Conservation (phyloP, 768 basidiomycete genomes). For the Lyophyllum shimeji region DNA sequence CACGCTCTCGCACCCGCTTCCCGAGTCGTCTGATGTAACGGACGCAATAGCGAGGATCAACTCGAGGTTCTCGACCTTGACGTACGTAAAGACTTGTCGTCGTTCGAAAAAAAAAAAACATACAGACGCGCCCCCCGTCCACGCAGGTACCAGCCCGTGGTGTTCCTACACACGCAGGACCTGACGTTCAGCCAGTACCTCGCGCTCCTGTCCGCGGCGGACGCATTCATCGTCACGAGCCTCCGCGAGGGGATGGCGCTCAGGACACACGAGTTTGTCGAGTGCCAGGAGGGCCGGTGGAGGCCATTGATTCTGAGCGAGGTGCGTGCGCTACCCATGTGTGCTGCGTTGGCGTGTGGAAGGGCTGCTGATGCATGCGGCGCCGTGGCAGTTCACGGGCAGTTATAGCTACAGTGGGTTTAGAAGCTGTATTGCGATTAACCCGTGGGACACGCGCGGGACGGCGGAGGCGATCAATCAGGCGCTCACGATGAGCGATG, state of each 20-base stretch:
- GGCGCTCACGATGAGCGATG: slow-evolving; percentile 76
- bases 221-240: slow-evolving; percentile 83
- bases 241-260: slow-evolving; percentile 89
- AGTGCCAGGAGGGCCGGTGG: slow-evolving; percentile 72
- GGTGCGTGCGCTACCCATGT: slow-evolving; percentile 37
- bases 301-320: slow-evolving; percentile 80
- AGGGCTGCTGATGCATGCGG: not conserved
- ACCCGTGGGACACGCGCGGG: slow-evolving; percentile 84
- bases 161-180: slow-evolving; percentile 84
- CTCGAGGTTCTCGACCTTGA: slow-evolving; percentile 78
- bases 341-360: not conserved
- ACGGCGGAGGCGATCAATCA: slow-evolving; percentile 52
- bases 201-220: slow-evolving; percentile 76
- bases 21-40: slow-evolving; percentile 54
- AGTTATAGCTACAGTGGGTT: slow-evolving; percentile 87
- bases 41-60: slow-evolving; percentile 82
- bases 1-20: slow-evolving; percentile 29
- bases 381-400: slow-evolving; percentile 68
- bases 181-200: slow-evolving; percentile 86
- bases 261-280: slow-evolving; percentile 80
- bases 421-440: slow-evolving; percentile 81
- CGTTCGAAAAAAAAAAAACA: too few relatives aligned
- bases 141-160: slow-evolving; percentile 64
- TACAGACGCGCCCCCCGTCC: too few relatives aligned
- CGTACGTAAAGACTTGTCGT: too few relatives aligned